Evolutionary conservation across 179 eudicot genomes (phyloP).

Genomic region (Beta macrorhiza): DNA sequence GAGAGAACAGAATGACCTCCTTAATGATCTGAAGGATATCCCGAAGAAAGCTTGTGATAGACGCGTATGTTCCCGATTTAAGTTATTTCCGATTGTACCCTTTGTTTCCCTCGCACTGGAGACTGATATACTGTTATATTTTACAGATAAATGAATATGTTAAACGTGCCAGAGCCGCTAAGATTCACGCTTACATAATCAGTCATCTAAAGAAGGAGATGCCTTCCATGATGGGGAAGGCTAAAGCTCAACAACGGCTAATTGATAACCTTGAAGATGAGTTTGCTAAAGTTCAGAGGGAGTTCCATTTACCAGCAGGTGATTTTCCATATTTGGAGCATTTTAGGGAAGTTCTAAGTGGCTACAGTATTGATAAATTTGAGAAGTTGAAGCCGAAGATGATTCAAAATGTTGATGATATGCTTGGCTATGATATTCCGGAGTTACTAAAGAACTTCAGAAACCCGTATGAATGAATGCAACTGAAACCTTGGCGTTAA

Average conservation of each 20-base stretch:
- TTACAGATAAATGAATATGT: conserved; percentile 92
- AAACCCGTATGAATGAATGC: conserved; percentile 65
- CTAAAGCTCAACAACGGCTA: conserved; percentile 65
- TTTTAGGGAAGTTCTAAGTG: conserved; percentile 60
- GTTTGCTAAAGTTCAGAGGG: conserved; percentile 83
- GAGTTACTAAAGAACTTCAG: conserved; percentile 81
- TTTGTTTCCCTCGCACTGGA: background rate
- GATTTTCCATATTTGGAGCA: conserved; percentile 83
- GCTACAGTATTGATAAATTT: conserved; percentile 72
- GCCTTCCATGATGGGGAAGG: conserved; percentile 90
- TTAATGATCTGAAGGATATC: conserved; percentile 78
- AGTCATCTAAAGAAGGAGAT: conserved; percentile 95
- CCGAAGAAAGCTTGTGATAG: conserved; percentile 99
- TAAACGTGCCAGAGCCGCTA: conserved; percentile 93
- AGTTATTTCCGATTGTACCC: background rate
- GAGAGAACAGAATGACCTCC: conserved; percentile 91
- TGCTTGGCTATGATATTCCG: conserved; percentile 89
- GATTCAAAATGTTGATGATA: conserved; percentile 88
- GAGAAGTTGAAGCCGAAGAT: conserved; percentile 92
- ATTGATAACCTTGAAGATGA: conserved; percentile 71
- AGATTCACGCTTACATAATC: conserved; percentile 86
- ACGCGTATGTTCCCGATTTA: conserved; percentile 49
- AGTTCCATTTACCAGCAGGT: conserved; percentile 77
- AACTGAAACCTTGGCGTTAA: background rate
- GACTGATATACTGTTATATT: conserved; percentile 2